A percentile compares a stretch with the other conserved stretches of the same genome.
Evolutionary conservation across 2,329 filamentous ascomycete species (phyloP).

Genomic region (Neonectria sp.): DNA sequence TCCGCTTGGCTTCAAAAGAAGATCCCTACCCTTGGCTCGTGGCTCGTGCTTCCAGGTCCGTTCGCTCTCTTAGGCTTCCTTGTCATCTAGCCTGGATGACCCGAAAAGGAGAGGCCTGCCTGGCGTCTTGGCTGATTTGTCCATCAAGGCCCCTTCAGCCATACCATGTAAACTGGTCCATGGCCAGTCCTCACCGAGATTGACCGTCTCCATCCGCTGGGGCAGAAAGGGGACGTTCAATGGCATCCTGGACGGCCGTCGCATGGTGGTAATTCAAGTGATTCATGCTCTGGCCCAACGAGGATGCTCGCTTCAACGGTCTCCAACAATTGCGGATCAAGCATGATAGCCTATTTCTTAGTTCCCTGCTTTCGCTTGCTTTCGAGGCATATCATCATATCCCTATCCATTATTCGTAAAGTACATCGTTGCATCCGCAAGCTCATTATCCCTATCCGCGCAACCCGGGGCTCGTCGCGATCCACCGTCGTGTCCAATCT

Average conservation of each 20-base stretch:
- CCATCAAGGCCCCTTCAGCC: background rate
- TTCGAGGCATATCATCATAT: background rate
- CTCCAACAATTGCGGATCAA: background rate
- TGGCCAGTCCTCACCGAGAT: conserved; percentile 16
- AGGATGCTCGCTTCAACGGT: background rate
- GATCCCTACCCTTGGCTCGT: background rate
- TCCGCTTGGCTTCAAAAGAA: conserved; percentile 2
- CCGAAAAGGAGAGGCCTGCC: conserved; percentile 16
- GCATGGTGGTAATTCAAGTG: conserved; percentile 19
- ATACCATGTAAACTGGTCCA: background rate
- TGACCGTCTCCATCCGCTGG: conserved; percentile 12
- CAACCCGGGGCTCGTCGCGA: conserved; percentile 1
- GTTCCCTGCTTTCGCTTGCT: conserved; percentile 4
- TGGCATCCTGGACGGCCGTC: conserved; percentile 10
- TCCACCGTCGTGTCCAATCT: conserved; percentile 4
- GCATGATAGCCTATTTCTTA: background rate
- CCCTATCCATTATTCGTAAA: background rate
- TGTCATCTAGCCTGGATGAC: background rate
- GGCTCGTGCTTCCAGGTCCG: conserved; percentile 15
- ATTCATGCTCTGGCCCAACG: conserved; percentile 18
- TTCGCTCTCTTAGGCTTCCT: background rate
- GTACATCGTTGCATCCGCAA: conserved; percentile 14
- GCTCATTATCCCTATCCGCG: conserved; percentile 4
- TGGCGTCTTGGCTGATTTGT: conserved; percentile 8
- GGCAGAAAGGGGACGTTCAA: conserved; percentile 9